Percentiles rank a stretch among this genome's conserved stretches.
phyloP scores from a whole-genome alignment of 2,329 filamentous ascomycete species.

The Dactylellina drechsleri region DNA sequence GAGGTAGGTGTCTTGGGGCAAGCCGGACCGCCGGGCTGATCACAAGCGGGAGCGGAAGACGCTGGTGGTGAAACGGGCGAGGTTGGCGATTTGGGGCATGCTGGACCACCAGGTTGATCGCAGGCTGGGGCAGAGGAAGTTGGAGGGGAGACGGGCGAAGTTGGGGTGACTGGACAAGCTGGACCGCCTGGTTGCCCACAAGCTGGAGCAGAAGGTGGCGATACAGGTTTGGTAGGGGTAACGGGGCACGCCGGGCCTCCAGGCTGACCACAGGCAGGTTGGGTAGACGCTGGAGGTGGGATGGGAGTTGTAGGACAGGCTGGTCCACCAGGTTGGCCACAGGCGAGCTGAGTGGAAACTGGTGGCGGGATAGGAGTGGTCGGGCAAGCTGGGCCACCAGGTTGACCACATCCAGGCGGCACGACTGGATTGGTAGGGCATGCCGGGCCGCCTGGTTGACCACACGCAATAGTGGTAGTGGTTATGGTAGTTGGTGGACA shows the following conservation, averaged over 20 bases:
- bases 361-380: constrained; percentile 13
- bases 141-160: constrained; percentile 2
- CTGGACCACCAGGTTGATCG: constrained; percentile 22
- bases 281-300: constrained; percentile 1
- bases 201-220: background rate
- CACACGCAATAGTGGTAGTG: constrained; percentile 1
- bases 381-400: constrained; percentile 26
- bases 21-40: constrained; percentile 16
- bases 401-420: constrained; percentile 20
- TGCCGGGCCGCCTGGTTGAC: constrained; percentile 18
- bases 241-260: constrained; percentile 21
- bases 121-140: constrained; percentile 10
- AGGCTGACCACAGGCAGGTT: constrained; percentile 20
- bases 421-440: constrained; percentile 8
- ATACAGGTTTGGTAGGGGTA: constrained; percentile 5
- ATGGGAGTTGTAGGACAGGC: constrained; percentile 5
- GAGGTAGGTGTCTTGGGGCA: constrained; percentile 13
- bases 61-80: constrained; percentile 5
- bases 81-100: constrained; percentile 9
- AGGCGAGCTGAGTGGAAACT: constrained; percentile 4
- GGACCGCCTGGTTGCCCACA: constrained; percentile 24
- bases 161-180: constrained; percentile 19
- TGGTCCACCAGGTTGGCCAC: constrained; percentile 22
- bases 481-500: constrained; percentile 34
- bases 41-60: constrained; percentile 10